phyloP scores from a whole-genome alignment of 306 rosid genomes.

The Amphicarpaea edgeworthii region DNA sequence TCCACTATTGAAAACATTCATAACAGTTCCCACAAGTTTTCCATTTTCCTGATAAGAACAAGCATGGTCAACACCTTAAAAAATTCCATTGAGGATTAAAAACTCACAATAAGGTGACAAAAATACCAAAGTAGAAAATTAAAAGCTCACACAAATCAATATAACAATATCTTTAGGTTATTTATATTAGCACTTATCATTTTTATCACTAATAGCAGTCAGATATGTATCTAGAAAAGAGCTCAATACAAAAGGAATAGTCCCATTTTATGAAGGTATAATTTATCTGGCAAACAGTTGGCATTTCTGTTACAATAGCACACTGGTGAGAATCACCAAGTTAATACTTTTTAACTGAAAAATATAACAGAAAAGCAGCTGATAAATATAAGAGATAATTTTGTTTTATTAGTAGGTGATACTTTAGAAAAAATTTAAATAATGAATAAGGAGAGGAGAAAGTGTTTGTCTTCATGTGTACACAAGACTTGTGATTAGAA shows the following conservation, averaged over 20 bases:
- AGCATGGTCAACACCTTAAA: constrained; percentile 47
- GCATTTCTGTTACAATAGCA: constrained; percentile 12
- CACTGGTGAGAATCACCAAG: constrained; percentile 33
- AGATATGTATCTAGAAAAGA: constrained; percentile 14
- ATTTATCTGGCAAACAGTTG: constrained; percentile 37
- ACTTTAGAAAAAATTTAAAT: constrained; percentile 5
- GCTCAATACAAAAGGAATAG: constrained; percentile 1
- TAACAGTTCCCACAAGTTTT: constrained; percentile 74
- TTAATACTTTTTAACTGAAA: neutral
- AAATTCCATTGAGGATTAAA: constrained; percentile 27
- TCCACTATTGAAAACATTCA: constrained; percentile 78
- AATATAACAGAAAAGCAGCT: constrained; percentile 19
- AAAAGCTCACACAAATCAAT: constrained; percentile 25
- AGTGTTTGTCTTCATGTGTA: neutral
- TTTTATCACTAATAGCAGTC: constrained; percentile 18
- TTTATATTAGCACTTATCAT: constrained; percentile 1
- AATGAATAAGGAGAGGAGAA: constrained; percentile 28
- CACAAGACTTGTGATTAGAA: constrained; percentile 17
- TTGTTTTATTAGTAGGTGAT: constrained; percentile 16
- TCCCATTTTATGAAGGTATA: constrained; percentile 6
- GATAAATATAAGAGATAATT: constrained; percentile 12
- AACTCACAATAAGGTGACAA: constrained; percentile 24
- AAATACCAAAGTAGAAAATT: constrained; percentile 28
- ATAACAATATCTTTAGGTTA: constrained; percentile 20
- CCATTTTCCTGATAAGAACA: constrained; percentile 73